Base-by-base conservation (phyloP, 345 rosid species). In the Salix brachista region DNA sequence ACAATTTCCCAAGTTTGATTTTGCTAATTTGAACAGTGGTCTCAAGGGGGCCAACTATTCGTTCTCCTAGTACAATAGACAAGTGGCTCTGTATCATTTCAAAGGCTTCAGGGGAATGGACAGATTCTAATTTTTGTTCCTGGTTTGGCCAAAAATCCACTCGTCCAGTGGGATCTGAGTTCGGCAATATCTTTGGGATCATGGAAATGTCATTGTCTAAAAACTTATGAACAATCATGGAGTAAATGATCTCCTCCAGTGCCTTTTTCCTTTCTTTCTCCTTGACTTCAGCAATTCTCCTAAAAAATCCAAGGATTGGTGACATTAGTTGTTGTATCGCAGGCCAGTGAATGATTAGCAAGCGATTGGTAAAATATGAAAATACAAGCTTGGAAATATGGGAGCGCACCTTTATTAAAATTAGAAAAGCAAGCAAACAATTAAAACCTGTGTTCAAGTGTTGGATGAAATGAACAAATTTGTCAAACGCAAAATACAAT, bases 71-170 rank as follows among this genome's bases (percentile, higher is more conserved):
- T 58, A 93, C 90, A 13, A 89, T 86, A 78, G 97, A 82, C 67
- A 93, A 78, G 84, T 95, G 97, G 84, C 90, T 90, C 77, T 88
- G 93, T 80, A 93, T 95, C 99, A 95, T 91, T 81, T 95, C 97
- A 56, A 89, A 90, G 19, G 97, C 99, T 86, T 95, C 99, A 13
- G 91, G 75, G 19, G 99, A 95, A 82, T 95, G 99, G 80, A 93
- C 90, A 11, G 90, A 87, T 87, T 90, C 96, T 10, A 93, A 86
- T 78, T 95, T 90, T 67, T 87, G 84, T 81, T 93, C 97, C 85
- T 95, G 97, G 77, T 93, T 93, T 26, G 97, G 97, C 97, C 99
- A 95, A 81, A 88, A 88, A 89, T 90, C 97, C 67, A 95, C 87
- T 9, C 96, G 86, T 69, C 94, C 96, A 0, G 86, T 70, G 60